Percentiles rank a stretch among this genome's conserved stretches.
These are phyloP conservation scores for Echium plantagineum DNA, from an alignment of 257 asterid genomes.

Conservation along the genomic window DNA sequence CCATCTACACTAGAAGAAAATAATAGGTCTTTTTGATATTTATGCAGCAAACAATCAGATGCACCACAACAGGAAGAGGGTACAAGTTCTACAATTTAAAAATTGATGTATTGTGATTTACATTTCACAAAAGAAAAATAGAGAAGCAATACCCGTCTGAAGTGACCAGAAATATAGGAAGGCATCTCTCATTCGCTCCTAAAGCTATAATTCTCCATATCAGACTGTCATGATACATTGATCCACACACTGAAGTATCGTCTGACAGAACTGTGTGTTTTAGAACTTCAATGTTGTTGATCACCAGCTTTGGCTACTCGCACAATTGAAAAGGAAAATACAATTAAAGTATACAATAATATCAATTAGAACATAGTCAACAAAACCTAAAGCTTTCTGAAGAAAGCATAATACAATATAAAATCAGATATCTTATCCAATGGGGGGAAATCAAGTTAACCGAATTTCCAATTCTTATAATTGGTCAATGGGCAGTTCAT, in stretches of 20 bases:
- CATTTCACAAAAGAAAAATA: conserved; percentile 1
- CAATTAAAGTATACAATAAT: conserved; percentile 9
- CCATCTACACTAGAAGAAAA: neutral
- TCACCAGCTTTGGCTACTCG: conserved; percentile 89
- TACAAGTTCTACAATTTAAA: neutral
- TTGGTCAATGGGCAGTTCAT: too few relatives aligned
- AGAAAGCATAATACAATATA: neutral
- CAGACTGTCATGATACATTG: conserved; percentile 90
- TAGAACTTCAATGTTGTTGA: conserved; percentile 85
- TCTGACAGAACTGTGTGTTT: conserved; percentile 56
- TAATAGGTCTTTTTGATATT: neutral
- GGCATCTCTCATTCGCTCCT: conserved; percentile 83
- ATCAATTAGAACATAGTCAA: conserved; percentile 14
- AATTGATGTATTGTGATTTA: neutral
- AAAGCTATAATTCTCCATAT: conserved; percentile 82
- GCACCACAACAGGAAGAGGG: neutral
- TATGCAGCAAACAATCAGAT: neutral
- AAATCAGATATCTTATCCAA: neutral
- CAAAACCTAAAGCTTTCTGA: neutral
- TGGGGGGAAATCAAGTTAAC: too few relatives aligned
- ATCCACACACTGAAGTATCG: conserved; percentile 57
- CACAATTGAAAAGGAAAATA: conserved; percentile 16
- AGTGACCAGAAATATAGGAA: conserved; percentile 71
- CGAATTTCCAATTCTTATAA: too few relatives aligned
- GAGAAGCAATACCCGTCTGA: conserved; percentile 67